Evolutionary conservation across 2,329 filamentous ascomycete species (phyloP).

Genomic region (Tolypocladium sp.): DNA sequence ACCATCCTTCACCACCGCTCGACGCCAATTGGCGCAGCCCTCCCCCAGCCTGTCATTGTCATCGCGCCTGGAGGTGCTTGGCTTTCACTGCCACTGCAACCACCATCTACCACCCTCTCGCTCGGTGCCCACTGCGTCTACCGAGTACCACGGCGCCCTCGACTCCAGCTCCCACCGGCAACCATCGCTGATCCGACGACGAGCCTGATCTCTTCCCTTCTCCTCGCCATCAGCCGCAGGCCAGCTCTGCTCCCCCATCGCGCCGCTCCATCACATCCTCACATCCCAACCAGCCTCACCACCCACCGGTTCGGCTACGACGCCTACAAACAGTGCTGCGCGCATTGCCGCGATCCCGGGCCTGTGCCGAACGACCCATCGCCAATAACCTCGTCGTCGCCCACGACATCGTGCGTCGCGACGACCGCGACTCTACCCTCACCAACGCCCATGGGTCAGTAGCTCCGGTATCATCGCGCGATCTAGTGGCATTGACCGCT

Average conservation of each 20-base stretch:
- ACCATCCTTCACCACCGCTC: constrained; percentile 3
- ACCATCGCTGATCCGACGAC: not conserved
- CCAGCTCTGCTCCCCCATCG: not conserved
- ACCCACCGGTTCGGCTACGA: not conserved
- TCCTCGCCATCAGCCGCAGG: not conserved
- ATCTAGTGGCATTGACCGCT: not conserved
- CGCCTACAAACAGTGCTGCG: not conserved
- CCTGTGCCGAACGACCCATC: not conserved
- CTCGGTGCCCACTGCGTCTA: not conserved
- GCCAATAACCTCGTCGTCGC: not conserved
- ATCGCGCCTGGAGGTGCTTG: not conserved
- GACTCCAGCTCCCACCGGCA: not conserved
- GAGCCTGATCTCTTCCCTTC: not conserved
- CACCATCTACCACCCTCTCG: constrained; percentile 1
- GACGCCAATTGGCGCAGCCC: constrained; percentile 8
- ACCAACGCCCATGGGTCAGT: constrained; percentile 1
- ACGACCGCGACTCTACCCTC: not conserved
- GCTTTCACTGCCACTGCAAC: constrained; percentile 3
- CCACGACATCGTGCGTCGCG: not conserved
- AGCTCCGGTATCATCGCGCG: not conserved
- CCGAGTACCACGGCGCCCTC: not conserved
- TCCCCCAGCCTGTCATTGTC: constrained; percentile 8
- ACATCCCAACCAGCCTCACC: not conserved
- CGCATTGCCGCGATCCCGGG: not conserved
- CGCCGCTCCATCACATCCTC: not conserved